Evolutionary conservation across 1,284 basidiomycete genomes (phyloP).

Genomic region (Ceraceosorus bombacis): DNA sequence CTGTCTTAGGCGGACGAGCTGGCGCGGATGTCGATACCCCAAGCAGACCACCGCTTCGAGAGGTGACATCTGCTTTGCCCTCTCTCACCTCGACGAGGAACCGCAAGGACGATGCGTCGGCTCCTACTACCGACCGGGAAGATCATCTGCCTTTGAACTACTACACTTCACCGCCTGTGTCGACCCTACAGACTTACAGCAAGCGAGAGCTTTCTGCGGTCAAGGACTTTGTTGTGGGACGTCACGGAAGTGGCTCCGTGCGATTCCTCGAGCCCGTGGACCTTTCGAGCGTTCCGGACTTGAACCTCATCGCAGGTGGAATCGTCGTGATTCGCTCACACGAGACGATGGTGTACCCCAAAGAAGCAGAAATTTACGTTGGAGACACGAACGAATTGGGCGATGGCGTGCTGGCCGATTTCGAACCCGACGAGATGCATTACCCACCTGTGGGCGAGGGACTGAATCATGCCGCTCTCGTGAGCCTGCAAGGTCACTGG

Average conservation of each 20-base stretch:
- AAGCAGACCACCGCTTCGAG: too few species aligned
- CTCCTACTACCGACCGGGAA: background rate
- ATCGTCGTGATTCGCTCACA: conserved; percentile 82
- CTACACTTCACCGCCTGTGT: conserved; percentile 35
- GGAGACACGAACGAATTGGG: conserved; percentile 34
- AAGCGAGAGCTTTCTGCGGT: conserved; percentile 60
- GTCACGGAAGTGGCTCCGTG: conserved; percentile 83
- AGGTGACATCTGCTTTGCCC: too few species aligned
- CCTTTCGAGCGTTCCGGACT: conserved; percentile 71
- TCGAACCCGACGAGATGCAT: conserved; percentile 44
- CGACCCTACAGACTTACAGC: conserved; percentile 31
- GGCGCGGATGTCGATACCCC: too few species aligned
- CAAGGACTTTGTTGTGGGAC: conserved; percentile 71
- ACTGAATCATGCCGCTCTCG: conserved; percentile 76
- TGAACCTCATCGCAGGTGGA: conserved; percentile 75
- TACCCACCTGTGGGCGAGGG: conserved; percentile 68
- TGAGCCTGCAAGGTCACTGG: conserved; percentile 77
- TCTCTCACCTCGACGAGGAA: too few species aligned
- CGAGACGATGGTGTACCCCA: conserved; percentile 88
- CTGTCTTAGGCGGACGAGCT: too few species aligned
- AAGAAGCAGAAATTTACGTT: conserved; percentile 51
- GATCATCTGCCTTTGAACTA: conserved; percentile 17
- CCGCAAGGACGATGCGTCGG: too few species aligned
- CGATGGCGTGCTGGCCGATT: conserved; percentile 40
- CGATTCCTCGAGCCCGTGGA: conserved; percentile 80